Base-by-base conservation (phyloP, 2,329 filamentous ascomycete species). In the Claviceps sp. region DNA sequence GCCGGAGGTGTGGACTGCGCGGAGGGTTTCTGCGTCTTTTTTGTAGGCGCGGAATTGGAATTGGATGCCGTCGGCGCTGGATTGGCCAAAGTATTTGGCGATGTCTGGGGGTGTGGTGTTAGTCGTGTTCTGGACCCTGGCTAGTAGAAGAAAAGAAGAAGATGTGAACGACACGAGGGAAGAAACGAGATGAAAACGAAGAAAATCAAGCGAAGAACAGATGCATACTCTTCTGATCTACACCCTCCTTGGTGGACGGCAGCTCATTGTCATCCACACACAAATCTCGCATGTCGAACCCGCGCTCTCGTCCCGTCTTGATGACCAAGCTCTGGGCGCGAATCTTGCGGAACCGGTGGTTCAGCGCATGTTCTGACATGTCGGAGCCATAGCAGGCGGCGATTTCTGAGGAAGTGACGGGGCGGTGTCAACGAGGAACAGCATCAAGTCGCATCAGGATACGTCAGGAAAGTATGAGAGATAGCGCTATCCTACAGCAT, bases 41-140 rank as follows among this genome's bases (percentile, higher is more conserved):
- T 78, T 80, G 65, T 82, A 73, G 24, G 62, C 55, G 1, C 79
- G 73, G 59, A 83, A 81, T 59, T 82, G 78, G 61, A 78, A 83
- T 57, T 75, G 72, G n/a, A 82, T 72, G 8, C 79, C 79, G 20
- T 72, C 72, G 0, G 70, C 61, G 0, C 78, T 83, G 3, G 75
- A 79, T 52, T 79, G 77, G 26, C 78, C 79, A 56, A 79, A 82
- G 63, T 76, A 75, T 54, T 73, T 77, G 54, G 76, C 73, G 49
- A 82, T 81, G 44, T 79, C 79, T 82, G 48, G 14, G 16, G 11
- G n/a, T 22, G 22, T 18, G n/a, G 42, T 7, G 46, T 58, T 48
- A 61, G 56, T 50, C 50, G 30, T 38, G 20, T 34, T 34, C 30
- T 34, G 30, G 30, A 34, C 30, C 24, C 30, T 30, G 51, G 14